These are phyloP conservation scores for Psilocybe cubensis DNA, from an alignment of 768 basidiomycete genomes.

Conservation along the genomic window DNA sequence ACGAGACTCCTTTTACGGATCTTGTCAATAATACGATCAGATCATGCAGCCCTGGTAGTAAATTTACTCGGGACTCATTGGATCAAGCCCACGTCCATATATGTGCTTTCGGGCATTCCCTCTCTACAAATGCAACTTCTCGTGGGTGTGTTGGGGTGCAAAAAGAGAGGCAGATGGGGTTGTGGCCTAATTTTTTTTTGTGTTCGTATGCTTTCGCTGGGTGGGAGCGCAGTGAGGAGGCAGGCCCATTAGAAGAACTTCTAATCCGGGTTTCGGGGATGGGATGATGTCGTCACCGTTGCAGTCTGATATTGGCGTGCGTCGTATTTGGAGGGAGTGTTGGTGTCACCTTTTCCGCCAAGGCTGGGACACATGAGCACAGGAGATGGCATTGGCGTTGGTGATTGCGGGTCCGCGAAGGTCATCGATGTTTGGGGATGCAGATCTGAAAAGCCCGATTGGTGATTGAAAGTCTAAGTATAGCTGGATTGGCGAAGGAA, in stretches of 20 bases:
- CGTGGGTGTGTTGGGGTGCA: neutral
- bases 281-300: constrained; percentile 6
- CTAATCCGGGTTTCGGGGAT: neutral
- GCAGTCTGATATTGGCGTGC: neutral
- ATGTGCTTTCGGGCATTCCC: neutral
- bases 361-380: neutral
- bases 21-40: too few species aligned
- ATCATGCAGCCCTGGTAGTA: constrained; percentile 2
- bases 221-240: neutral
- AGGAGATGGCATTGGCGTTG: neutral
- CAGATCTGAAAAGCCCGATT: too few species aligned
- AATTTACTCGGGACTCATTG: neutral
- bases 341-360: neutral
- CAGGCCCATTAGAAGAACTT: neutral
- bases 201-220: neutral
- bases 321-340: neutral
- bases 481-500: neutral
- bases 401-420: neutral
- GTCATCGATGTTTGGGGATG: too few species aligned
- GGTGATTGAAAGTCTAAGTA: too few species aligned
- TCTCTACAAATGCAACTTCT: neutral
- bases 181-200: neutral
- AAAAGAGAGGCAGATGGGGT: neutral
- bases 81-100: neutral
- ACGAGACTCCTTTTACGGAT: neutral